These are phyloP conservation scores for Leishmania lainsoni DNA, from an alignment of 208 protist genomes.

Conservation along the genomic window DNA sequence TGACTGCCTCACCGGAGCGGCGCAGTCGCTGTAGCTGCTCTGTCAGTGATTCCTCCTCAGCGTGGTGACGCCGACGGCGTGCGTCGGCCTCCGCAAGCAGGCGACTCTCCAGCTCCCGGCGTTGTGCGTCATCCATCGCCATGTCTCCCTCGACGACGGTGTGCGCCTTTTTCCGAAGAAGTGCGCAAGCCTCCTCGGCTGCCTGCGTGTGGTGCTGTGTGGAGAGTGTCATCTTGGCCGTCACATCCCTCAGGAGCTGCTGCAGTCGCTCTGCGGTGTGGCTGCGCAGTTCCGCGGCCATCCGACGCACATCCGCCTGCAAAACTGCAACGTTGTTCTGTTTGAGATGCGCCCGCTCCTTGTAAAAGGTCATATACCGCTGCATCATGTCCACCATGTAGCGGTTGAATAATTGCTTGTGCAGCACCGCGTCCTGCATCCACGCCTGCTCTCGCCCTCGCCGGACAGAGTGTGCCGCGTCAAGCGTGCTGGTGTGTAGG, in stretches of 20 bases:
- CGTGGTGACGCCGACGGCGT: slow-evolving; percentile 41
- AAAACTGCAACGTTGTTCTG: slow-evolving; percentile 36
- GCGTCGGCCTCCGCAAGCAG: slow-evolving; percentile 39
- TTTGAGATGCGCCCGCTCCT: slow-evolving; percentile 39
- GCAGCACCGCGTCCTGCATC: slow-evolving; percentile 42
- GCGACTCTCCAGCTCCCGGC: slow-evolving; percentile 44
- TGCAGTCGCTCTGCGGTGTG: slow-evolving; percentile 28
- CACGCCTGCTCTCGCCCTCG: slow-evolving; percentile 40
- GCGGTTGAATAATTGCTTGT: slow-evolving; percentile 41
- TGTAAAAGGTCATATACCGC: slow-evolving; percentile 50
- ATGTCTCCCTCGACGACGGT: slow-evolving; percentile 45
- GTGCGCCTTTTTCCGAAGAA: slow-evolving; percentile 33
- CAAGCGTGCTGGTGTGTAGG: slow-evolving; percentile 52
- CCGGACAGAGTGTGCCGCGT: slow-evolving; percentile 48
- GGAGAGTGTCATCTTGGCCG: slow-evolving; percentile 27
- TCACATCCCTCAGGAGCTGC: slow-evolving; percentile 33
- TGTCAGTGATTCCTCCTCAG: slow-evolving; percentile 41
- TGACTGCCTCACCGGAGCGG: slow-evolving; percentile 20
- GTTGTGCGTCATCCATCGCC: slow-evolving; percentile 33
- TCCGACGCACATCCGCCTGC: slow-evolving; percentile 30
- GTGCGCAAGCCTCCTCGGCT: slow-evolving; percentile 17
- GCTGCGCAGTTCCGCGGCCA: slow-evolving; percentile 26
- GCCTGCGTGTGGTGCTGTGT: slow-evolving; percentile 16
- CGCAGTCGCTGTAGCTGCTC: slow-evolving; percentile 51
- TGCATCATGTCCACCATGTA: slow-evolving; percentile 47